phyloP scores from a whole-genome alignment of 805 yeast species.

The Starmerella floris region DNA sequence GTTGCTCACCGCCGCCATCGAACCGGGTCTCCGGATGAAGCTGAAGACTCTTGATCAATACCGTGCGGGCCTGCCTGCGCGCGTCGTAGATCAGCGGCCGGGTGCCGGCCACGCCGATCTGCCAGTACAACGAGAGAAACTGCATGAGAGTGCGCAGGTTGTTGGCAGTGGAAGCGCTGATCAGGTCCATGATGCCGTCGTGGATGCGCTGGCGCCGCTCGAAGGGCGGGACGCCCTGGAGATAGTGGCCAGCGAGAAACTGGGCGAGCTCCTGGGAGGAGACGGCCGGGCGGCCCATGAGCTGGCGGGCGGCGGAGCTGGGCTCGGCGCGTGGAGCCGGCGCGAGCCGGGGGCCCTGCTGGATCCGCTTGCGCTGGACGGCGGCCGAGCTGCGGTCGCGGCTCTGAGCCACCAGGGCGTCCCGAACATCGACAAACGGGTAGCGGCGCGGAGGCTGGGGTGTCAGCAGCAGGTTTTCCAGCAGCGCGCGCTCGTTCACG shows the following conservation, averaged over 20 bases:
- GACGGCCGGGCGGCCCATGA: slow-evolving; percentile 16
- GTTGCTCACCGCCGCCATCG: slow-evolving; percentile 17
- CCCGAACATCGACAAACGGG: neutral
- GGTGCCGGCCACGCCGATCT: slow-evolving; percentile 18
- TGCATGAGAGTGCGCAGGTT: slow-evolving; percentile 22
- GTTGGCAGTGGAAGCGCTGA: slow-evolving; percentile 17
- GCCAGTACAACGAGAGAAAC: slow-evolving; percentile 22
- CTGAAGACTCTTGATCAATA: slow-evolving; percentile 21
- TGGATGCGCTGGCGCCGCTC: slow-evolving; percentile 15
- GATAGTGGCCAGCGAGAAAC: slow-evolving; percentile 17
- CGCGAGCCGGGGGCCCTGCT: neutral
- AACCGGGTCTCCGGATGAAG: slow-evolving; percentile 19
- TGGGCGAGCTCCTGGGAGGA: slow-evolving; percentile 18
- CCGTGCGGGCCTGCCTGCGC: slow-evolving; percentile 18
- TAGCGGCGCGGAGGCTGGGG: neutral
- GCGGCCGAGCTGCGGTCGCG: neutral
- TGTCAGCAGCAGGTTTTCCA: neutral
- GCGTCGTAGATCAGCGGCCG: slow-evolving; percentile 20
- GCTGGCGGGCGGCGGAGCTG: slow-evolving; percentile 5
- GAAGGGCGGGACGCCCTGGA: slow-evolving; percentile 8
- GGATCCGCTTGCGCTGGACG: neutral
- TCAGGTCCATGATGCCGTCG: slow-evolving; percentile 17
- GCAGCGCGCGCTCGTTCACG: neutral
- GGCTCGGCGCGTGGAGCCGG: slow-evolving; percentile 1
- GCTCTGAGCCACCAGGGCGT: neutral